Base-by-base conservation (phyloP, 192 early-diverging fungal genomes). In the Backusella sp. region DNA sequence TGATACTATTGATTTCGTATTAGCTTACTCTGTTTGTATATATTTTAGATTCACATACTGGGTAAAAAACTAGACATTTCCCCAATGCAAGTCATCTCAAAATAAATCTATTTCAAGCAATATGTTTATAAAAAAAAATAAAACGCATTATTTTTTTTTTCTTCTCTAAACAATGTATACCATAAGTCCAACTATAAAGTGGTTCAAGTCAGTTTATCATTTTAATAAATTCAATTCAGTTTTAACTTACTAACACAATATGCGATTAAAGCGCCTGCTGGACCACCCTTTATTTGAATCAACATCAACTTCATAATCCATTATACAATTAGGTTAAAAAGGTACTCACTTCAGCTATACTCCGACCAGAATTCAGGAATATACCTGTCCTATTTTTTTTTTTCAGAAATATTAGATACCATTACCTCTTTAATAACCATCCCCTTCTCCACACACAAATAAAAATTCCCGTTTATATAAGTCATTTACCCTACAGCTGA, bases 61-160 rank as follows among this genome's bases (percentile, higher is more conserved):
- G 96, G 93, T 42, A 97, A 89, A 44, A 89, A 90, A 0, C 94
- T 90, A 1, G 93, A 86, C 91, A 97, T 92, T 78, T 97, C 96
- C 73, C 93, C 95, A 73, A 97, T 85, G 75, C 91, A 92, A 6
- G 90, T 94, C 82, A 92, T 89, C 28, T 91, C 84, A 53, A 90
- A 93, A 59, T 88, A 93, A 8, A 91, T 88, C 88, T 76, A 76
- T 21, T 28, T 56, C 23, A 17, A 44, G 1, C 6, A 9, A 34
- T 21, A 41, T 41, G 46, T 73, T 76, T 12, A 75, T 39, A 28
- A 14, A 1, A 1, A 53, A 32, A 1, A 1, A 26, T 35, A 76
- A 32, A 76, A 76, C 1, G 1, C 28, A 28, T 28, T 1, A 28
- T 1, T 69, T 72, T 72, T 26, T 76, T 69, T 72, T 68, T 6